Base-by-base conservation (phyloP, 2,329 filamentous ascomycete species). In the Graphilbum fragrans region DNA sequence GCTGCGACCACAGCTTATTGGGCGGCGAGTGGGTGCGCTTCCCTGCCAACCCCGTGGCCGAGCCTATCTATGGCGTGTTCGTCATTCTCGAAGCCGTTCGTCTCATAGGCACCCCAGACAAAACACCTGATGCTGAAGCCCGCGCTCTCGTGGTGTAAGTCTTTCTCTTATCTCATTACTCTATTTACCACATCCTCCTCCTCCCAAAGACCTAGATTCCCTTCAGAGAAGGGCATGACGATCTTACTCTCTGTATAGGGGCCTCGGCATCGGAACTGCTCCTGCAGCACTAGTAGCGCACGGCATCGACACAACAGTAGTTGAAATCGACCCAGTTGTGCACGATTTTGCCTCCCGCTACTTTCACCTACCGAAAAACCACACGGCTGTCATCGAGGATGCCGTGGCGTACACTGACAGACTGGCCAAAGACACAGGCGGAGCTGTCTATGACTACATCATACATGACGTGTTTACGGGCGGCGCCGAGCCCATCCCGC, bases 381-480 rank as follows among this genome's bases (percentile, higher is more conserved):
- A 92, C 61, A 84, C 75, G 0, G 72, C 82, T n/a, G 74, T 86
- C 41, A 80, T 96, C 47, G 74, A 80, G 39, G 86, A 98, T 52
- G 92, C 92, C 0, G 77, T 87, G 3, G 62, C 65, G n/a, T 94
- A 79, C 58, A 72, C 77, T 17, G 59, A 66, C 36, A 54, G 61
- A 40, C 55, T 70, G 37, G 64, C 65, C 41, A 54, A 61, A 39
- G 51, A 61, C 22, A 52, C 64, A 43, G 57, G 61, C 8, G 58
- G 53, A 17, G 45, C 66, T 37, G 67, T 67, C 22, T 98, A 82
- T 58, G 82, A 95, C 63, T 96, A 94, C 64, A 92, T 98, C 54
- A 72, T 98, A 41, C 92, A 98, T 58, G 92, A 98, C 52, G 92
- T 98, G 20, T 98, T 98, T 58, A 98, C 92, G 1, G 92, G 92